Evolutionary conservation across 2,329 filamentous ascomycete genomes (phyloP).

Genomic region (Aspergillus sp.): DNA sequence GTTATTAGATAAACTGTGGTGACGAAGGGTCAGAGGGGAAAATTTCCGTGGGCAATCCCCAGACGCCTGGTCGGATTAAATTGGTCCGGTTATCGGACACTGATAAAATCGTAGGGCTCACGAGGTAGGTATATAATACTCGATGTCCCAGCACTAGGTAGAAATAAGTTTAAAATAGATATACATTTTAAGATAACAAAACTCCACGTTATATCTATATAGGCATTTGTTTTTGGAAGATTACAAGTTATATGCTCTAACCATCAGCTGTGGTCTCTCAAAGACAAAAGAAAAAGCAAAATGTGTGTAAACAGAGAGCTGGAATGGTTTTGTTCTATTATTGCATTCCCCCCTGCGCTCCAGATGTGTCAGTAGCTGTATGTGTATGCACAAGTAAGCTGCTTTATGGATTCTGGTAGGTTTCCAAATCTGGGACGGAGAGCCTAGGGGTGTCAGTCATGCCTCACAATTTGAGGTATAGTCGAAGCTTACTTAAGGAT

Average conservation of each 20-base stretch:
- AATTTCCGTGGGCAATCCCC: not conserved
- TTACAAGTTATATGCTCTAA: too few species aligned
- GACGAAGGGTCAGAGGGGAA: not conserved
- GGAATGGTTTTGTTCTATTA: too few species aligned
- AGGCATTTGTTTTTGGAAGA: too few species aligned
- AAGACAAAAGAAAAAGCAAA: not conserved
- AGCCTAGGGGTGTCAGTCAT: conserved; percentile 6
- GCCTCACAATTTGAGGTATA: not conserved
- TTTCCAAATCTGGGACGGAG: not conserved
- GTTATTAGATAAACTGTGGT: not conserved
- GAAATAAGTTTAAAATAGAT: too few species aligned
- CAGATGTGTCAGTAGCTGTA: not conserved
- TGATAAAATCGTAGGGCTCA: too few species aligned
- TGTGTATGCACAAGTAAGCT: not conserved
- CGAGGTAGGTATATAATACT: too few species aligned
- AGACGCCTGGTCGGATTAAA: not conserved
- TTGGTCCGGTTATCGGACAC: not conserved
- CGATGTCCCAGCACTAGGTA: too few species aligned
- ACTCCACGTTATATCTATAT: too few species aligned
- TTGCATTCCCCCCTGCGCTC: not conserved
- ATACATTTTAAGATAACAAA: too few species aligned
- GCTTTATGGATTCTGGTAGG: too few species aligned
- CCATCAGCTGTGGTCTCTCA: too few species aligned
- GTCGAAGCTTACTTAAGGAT: conserved; percentile 56
- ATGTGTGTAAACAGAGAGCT: too few species aligned